Evolutionary conservation across 78 protist genomes (phyloP).

Genomic region (Tieghemostelium lacteum): DNA sequence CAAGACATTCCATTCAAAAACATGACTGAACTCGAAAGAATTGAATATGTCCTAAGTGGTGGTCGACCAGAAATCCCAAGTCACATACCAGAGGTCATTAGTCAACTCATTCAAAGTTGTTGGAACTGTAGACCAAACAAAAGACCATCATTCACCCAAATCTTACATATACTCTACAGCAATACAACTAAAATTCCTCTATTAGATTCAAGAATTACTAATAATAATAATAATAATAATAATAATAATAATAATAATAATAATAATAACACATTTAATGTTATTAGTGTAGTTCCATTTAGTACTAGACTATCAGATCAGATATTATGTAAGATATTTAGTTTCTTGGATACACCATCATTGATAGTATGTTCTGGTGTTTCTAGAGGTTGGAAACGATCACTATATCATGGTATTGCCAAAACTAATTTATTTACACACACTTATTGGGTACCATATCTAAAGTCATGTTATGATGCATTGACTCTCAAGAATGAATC

Average conservation of each 20-base stretch:
- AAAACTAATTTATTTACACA: background rate
- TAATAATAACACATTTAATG: too few relatives aligned
- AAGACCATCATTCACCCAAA: conserved; percentile 43
- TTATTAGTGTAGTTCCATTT: background rate
- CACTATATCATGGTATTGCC: background rate
- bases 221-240: background rate
- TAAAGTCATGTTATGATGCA: too few relatives aligned
- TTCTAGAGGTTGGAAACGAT: background rate
- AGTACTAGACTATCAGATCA: background rate
- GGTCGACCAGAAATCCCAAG: conserved; percentile 55
- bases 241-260: too few relatives aligned
- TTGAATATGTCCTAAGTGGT: conserved; percentile 27
- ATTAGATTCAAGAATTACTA: background rate
- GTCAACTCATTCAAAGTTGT: conserved; percentile 21
- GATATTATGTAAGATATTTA: background rate
- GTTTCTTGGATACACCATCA: background rate
- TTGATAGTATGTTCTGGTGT: background rate
- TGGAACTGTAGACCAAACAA: conserved; percentile 19
- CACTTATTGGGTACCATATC: background rate
- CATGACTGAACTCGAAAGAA: background rate
- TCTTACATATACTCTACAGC: background rate
- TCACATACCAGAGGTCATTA: conserved; percentile 2
- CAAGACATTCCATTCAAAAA: conserved; percentile 41
- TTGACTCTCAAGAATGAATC: too few relatives aligned
- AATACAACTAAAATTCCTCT: background rate